phyloP scores from a whole-genome alignment of 2,329 filamentous ascomycete genomes.

The Ophiocordyceps camponoti-saundersi region DNA sequence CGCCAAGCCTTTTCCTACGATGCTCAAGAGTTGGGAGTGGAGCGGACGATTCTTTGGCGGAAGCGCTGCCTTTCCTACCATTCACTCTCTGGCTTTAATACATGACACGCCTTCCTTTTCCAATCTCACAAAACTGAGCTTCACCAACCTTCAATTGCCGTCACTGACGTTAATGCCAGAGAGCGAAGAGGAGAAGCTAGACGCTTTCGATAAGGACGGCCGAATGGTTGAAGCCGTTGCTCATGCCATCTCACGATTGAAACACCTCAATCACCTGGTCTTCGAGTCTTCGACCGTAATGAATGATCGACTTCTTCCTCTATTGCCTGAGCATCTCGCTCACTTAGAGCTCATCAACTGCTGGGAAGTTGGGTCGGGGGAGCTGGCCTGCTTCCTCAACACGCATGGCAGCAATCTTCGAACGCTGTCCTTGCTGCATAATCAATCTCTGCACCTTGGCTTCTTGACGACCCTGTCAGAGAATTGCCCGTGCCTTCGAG shows the following conservation, averaged over 20 bases:
- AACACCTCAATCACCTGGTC: slow-evolving; percentile 46
- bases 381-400: slow-evolving; percentile 46
- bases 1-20: slow-evolving; percentile 15
- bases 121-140: slow-evolving; percentile 35
- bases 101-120: slow-evolving; percentile 41
- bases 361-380: slow-evolving; percentile 51
- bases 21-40: slow-evolving; percentile 43
- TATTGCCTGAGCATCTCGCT: slow-evolving; percentile 48
- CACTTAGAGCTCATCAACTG: slow-evolving; percentile 66
- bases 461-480: slow-evolving; percentile 52
- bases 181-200: slow-evolving; percentile 13
- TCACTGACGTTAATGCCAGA: slow-evolving; percentile 19
- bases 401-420: slow-evolving; percentile 51
- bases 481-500: slow-evolving; percentile 53
- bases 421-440: slow-evolving; percentile 57
- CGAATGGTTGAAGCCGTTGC: slow-evolving; percentile 21
- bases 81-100: slow-evolving; percentile 30
- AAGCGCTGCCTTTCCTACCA: slow-evolving; percentile 17
- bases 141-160: slow-evolving; percentile 47
- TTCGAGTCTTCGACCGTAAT: slow-evolving; percentile 63
- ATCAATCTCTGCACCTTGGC: slow-evolving; percentile 57
- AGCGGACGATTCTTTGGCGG: slow-evolving; percentile 35
- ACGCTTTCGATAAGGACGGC: slow-evolving; percentile 21
- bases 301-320: slow-evolving; percentile 48
- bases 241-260: slow-evolving; percentile 27